Evolutionary conservation across 345 rosid genomes (phyloP), one percentile per base, ranked within the genome.

Genomic region (Euphorbia pulcherrima): DNA sequence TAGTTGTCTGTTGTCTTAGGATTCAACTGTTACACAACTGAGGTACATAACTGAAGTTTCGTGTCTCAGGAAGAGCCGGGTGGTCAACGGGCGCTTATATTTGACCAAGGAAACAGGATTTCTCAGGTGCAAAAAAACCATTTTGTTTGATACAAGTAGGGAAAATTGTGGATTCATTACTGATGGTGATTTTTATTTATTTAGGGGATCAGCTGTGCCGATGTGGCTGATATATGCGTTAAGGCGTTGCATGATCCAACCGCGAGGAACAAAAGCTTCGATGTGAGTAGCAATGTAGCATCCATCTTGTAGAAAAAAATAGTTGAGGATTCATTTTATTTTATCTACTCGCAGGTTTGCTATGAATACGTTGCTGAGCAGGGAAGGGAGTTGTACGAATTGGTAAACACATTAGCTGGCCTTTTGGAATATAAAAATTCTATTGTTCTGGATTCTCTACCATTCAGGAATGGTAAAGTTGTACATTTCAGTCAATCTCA

Each of bases 261-360:
- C 5, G 97, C 98, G 62, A 85, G 97, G 76, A 92, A 92, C 82
- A 92, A 90, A 85, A 90, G 98, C 83, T 92, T 92, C 65, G 97
- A 92, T 72, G 98, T 59, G 63, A 59, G 63, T 82, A 96, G 37
- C 68, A 63, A 18, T 66, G 23, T 68, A n/a, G 11, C 52, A 57
- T 66, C 16, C 11, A 20, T n/a, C 52, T 29, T 11, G 50, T 44
- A 44, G 50, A 44, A 41, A 9, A 41, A 41, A 41, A 41, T 41
- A 41, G 2, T 44, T 44, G 47, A 41, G 47, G 16, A 18, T 18
- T 71, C 1, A 33, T 20, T 11, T 14, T 27, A 5, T 5, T 62
- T 35, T 55, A 65, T 48, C 68, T 35, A 44, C 48, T 23, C 69
- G 65, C 86, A 90, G 97, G 98, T 93, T 40, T 93, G 98, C 66